A percentile compares a stretch with the other conserved stretches of the same genome.
Evolutionary conservation across 2,329 filamentous ascomycete species (phyloP).

Genomic region (Colletotrichum australisinense): DNA sequence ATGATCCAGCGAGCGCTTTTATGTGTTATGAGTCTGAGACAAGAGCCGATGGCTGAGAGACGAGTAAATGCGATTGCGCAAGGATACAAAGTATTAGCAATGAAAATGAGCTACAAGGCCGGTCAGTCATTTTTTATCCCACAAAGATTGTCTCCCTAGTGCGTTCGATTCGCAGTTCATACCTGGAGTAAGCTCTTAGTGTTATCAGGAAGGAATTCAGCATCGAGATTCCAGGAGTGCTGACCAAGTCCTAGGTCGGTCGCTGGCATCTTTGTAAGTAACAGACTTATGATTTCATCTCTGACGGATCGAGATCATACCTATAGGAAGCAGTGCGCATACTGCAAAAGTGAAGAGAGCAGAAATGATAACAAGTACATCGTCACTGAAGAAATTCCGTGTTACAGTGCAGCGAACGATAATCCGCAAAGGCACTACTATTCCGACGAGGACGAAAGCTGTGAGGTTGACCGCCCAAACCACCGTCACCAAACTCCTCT

Average conservation of each 20-base stretch:
- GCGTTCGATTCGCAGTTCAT: not conserved
- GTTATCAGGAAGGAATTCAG: not conserved
- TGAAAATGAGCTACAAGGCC: slow-evolving; percentile 14
- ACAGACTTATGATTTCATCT: not conserved
- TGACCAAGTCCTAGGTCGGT: slow-evolving; percentile 28
- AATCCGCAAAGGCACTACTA: slow-evolving; percentile 20
- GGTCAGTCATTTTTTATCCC: not conserved
- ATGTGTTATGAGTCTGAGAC: not conserved
- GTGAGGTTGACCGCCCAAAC: slow-evolving; percentile 32
- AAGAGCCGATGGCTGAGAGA: slow-evolving; percentile 21
- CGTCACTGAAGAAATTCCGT: slow-evolving; percentile 29
- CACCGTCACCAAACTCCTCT: slow-evolving; percentile 11
- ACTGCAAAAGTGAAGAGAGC: slow-evolving; percentile 30
- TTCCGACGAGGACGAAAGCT: slow-evolving; percentile 26
- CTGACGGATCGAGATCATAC: not conserved
- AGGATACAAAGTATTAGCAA: slow-evolving; percentile 21
- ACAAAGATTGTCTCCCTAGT: not conserved
- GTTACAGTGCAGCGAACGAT: slow-evolving; percentile 30
- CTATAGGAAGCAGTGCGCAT: slow-evolving; percentile 24
- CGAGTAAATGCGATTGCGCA: slow-evolving; percentile 22
- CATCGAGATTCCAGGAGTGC: slow-evolving; percentile 22
- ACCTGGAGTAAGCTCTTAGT: slow-evolving; percentile 21
- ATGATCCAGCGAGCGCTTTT: slow-evolving; percentile 3
- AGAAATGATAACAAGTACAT: slow-evolving; percentile 31
- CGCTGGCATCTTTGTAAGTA: slow-evolving; percentile 2